Conservation (phyloP, 2,329 filamentous ascomycete genomes). For the Byssochlamys sp. region DNA sequence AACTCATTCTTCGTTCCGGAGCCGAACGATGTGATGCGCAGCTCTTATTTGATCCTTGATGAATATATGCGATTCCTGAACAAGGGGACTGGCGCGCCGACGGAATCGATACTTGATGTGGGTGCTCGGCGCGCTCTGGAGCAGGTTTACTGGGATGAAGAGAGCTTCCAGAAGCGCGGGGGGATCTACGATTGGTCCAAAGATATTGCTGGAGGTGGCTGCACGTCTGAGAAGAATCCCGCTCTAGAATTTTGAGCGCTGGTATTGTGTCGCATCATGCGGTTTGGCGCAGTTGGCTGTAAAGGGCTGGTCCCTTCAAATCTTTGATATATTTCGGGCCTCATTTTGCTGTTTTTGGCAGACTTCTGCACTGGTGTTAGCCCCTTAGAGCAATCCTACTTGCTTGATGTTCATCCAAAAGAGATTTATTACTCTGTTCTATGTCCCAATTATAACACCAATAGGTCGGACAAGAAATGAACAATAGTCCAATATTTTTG, state of each 20-base stretch:
- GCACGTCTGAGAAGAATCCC: background rate
- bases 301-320: no score
- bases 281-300: no score
- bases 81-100: constrained; percentile 28
- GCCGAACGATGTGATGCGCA: constrained; percentile 43
- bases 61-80: constrained; percentile 45
- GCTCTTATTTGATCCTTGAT: constrained; percentile 44
- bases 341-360: no score
- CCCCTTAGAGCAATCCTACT: no score
- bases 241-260: background rate
- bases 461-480: background rate
- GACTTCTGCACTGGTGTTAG: no score
- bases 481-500: background rate
- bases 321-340: no score
- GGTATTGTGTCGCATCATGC: no score
- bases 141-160: constrained; percentile 39
- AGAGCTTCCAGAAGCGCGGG: constrained; percentile 36
- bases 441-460: background rate
- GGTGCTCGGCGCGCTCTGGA: constrained; percentile 39
- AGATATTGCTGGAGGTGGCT: background rate
- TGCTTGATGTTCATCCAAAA: background rate
- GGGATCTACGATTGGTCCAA: constrained; percentile 44
- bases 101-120: constrained; percentile 36
- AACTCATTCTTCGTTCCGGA: constrained; percentile 40
- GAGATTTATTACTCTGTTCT: background rate